Conservation (phyloP, 73 alveolate genomes). For the Tetrahymena elliotti region DNA sequence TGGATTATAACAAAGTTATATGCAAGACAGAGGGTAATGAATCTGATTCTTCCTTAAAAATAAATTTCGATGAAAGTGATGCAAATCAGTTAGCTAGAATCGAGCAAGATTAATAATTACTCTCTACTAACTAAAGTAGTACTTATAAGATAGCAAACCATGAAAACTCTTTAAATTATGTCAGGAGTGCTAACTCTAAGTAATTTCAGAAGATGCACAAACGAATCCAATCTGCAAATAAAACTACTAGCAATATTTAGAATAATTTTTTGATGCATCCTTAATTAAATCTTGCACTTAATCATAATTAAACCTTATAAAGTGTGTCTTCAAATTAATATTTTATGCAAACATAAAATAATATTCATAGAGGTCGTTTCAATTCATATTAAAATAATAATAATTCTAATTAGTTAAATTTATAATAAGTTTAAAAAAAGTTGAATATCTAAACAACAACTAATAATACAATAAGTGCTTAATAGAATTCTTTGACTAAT, state of each 20-base stretch:
- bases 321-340: background rate
- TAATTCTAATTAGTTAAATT: background rate
- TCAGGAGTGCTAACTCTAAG: background rate
- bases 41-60: background rate
- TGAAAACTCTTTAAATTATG: background rate
- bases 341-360: background rate
- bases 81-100: background rate
- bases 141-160: background rate
- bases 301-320: background rate
- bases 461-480: background rate
- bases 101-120: background rate
- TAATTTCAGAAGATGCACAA: background rate
- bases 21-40: background rate
- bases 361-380: background rate
- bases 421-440: background rate
- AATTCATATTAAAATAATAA: background rate
- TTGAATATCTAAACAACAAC: background rate
- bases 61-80: background rate
- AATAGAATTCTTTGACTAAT: background rate
- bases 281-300: background rate
- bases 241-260: background rate
- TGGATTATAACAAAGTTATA: background rate
- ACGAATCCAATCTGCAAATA: background rate
- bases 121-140: background rate
- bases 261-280: background rate